phyloP scores from a whole-genome alignment of 371 early-diverging fungal species.

The Coemansia sp. region DNA sequence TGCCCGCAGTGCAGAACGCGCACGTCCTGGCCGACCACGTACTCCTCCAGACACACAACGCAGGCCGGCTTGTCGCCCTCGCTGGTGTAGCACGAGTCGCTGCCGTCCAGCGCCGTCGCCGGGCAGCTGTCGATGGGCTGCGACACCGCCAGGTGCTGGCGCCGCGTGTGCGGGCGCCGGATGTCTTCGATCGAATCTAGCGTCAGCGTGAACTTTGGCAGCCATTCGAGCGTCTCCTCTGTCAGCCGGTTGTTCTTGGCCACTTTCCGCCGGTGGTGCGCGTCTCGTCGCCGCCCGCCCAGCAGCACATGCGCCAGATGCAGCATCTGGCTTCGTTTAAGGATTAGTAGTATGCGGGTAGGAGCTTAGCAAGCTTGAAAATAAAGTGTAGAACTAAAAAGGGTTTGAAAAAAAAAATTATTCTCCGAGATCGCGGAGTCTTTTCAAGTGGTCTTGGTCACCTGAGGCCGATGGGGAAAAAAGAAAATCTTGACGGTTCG shows the following conservation, averaged over 20 bases:
- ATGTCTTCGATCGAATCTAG: constrained; percentile 25
- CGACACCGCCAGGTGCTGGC: constrained; percentile 15
- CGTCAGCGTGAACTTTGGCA: constrained; percentile 31
- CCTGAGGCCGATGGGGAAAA: no score
- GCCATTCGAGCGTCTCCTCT: constrained; percentile 6
- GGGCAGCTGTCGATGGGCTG: neutral
- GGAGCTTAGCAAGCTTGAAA: neutral
- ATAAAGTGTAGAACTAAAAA: neutral
- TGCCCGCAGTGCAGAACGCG: constrained; percentile 68
- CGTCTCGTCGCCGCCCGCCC: neutral
- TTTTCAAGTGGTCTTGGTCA: no score
- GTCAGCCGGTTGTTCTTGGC: neutral
- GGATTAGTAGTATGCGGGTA: neutral
- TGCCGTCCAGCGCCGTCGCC: neutral
- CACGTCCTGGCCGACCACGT: constrained; percentile 56
- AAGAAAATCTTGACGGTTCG: no score
- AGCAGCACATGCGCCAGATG: neutral
- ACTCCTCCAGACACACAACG: constrained; percentile 69
- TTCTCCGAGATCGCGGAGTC: no score
- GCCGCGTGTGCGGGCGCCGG: constrained; percentile 16
- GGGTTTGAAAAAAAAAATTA: neutral
- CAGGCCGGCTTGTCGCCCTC: constrained; percentile 47
- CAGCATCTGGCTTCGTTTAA: neutral
- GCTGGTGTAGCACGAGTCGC: constrained; percentile 1
- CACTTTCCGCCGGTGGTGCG: neutral